These are phyloP conservation scores for Mollisiaceae sp. DNA, from an alignment of 2,329 filamentous ascomycete species.

Conservation along the genomic window DNA sequence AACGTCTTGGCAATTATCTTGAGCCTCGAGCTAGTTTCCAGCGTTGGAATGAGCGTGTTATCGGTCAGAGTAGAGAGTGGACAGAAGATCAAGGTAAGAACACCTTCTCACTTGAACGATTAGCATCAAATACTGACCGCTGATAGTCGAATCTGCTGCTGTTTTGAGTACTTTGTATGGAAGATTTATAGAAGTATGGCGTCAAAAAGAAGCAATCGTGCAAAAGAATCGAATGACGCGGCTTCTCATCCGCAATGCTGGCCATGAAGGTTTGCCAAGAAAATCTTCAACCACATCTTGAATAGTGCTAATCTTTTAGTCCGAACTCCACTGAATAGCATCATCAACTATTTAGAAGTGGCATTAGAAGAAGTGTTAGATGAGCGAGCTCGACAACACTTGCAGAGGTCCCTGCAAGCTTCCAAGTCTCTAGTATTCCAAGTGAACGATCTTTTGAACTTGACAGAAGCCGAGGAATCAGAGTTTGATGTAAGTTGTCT, in stretches of 20 bases:
- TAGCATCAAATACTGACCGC: neutral
- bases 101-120: neutral
- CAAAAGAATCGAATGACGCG: conserved; percentile 32
- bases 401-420: conserved; percentile 82
- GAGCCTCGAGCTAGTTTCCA: conserved; percentile 33
- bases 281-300: neutral
- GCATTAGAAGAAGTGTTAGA: conserved; percentile 81
- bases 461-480: conserved; percentile 80
- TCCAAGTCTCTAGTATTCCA: conserved; percentile 91
- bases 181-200: conserved; percentile 35
- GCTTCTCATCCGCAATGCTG: conserved; percentile 63
- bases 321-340: conserved; percentile 85
- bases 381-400: conserved; percentile 80
- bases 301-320: conserved; percentile 21
- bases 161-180: conserved; percentile 33
- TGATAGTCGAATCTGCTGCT: conserved; percentile 32
- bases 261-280: conserved; percentile 66
- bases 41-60: conserved; percentile 33
- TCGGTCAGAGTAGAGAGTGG: conserved; percentile 33
- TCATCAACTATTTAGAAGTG: conserved; percentile 92
- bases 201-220: conserved; percentile 32
- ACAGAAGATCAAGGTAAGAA: conserved; percentile 32
- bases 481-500: conserved; percentile 20
- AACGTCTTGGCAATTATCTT: conserved; percentile 25
- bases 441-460: conserved; percentile 85